phyloP scores from a whole-genome alignment of 2,329 filamentous ascomycete species.

The Fusarium pseudograminearum region DNA sequence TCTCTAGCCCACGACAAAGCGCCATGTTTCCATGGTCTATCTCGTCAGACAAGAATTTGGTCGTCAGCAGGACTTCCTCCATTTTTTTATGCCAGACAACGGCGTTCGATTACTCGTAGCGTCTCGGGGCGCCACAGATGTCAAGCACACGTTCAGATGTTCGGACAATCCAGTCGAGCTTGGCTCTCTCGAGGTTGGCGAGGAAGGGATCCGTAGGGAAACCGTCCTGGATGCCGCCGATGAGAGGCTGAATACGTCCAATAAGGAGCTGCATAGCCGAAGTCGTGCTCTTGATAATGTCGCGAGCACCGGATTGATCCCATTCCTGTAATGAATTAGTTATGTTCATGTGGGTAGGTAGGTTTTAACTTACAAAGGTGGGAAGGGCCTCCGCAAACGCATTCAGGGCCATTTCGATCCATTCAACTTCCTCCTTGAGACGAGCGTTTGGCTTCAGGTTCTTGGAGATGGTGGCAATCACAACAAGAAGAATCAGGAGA shows the following conservation, averaged over 20 bases:
- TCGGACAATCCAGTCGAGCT: slow-evolving; percentile 56
- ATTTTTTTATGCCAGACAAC: slow-evolving; percentile 20
- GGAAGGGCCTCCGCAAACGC: slow-evolving; percentile 63
- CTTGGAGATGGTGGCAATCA: slow-evolving; percentile 72
- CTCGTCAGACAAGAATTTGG: slow-evolving; percentile 25
- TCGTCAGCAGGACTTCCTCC: slow-evolving; percentile 12
- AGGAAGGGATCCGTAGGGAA: slow-evolving; percentile 57
- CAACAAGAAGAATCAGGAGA: slow-evolving; percentile 71
- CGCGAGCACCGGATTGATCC: slow-evolving; percentile 53
- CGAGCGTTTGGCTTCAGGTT: slow-evolving; percentile 65
- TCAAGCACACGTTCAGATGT: slow-evolving; percentile 54
- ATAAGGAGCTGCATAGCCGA: slow-evolving; percentile 57
- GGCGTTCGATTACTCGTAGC: slow-evolving; percentile 48
- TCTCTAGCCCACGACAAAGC: slow-evolving; percentile 21
- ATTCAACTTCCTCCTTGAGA: slow-evolving; percentile 67
- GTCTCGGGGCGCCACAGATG: slow-evolving; percentile 47
- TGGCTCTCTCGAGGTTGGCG: slow-evolving; percentile 53
- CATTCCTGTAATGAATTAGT: slow-evolving; percentile 52
- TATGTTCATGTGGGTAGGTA: not conserved
- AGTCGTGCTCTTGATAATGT: slow-evolving; percentile 55
- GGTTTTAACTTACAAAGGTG: slow-evolving; percentile 61
- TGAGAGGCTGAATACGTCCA: slow-evolving; percentile 51
- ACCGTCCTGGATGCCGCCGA: slow-evolving; percentile 52
- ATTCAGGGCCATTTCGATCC: slow-evolving; percentile 71
- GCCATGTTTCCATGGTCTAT: slow-evolving; percentile 25